Evolutionary conservation across 1,284 basidiomycete genomes (phyloP).

Genomic region (Trametes pubescens): DNA sequence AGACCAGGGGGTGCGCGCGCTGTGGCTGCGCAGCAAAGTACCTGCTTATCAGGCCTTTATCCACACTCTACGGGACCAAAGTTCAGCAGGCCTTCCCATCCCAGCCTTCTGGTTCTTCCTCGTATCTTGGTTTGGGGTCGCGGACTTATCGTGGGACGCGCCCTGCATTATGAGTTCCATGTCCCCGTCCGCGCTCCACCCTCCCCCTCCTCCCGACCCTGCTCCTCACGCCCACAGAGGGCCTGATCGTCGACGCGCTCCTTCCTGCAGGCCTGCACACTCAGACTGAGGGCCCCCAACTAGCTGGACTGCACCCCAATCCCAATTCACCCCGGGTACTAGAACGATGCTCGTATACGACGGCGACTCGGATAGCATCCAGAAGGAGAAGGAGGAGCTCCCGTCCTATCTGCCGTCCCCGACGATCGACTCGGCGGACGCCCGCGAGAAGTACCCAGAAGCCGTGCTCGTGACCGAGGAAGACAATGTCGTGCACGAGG

Average conservation of each 20-base stretch:
- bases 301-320: neutral
- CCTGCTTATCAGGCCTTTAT: neutral
- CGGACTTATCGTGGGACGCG: constrained; percentile 2
- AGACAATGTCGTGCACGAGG: constrained; percentile 24
- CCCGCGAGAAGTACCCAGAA: constrained; percentile 7
- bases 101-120: neutral
- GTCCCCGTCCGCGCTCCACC: neutral
- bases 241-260: neutral
- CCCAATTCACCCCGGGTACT: neutral
- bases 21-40: neutral
- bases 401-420: constrained; percentile 11
- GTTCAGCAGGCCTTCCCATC: constrained; percentile 2
- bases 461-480: constrained; percentile 20
- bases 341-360: constrained; percentile 22
- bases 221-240: constrained; percentile 1
- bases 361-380: constrained; percentile 7
- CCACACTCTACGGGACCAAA: neutral
- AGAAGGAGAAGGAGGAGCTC: constrained; percentile 13
- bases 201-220: neutral
- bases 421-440: constrained; percentile 10
- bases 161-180: constrained; percentile 3
- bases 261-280: neutral
- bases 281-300: neutral
- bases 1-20: neutral
- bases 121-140: neutral